A percentile compares a stretch with the other conserved stretches of the same genome.
phyloP scores from a whole-genome alignment of 768 basidiomycete genomes.

The Lactifluus subvellereus region DNA sequence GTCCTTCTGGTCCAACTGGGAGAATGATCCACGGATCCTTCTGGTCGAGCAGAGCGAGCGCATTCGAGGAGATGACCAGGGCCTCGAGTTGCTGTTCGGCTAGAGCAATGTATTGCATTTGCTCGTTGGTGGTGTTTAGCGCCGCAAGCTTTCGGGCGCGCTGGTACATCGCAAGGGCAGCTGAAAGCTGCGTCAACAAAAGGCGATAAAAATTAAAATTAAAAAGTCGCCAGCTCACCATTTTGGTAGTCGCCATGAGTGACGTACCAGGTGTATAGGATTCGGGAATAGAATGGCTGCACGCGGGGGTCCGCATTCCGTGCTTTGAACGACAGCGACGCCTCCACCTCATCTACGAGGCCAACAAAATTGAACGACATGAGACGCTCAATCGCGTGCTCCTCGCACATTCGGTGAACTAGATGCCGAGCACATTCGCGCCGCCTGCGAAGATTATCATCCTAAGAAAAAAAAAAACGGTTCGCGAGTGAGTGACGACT shows the following conservation, averaged over 20 bases:
- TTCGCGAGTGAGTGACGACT: conserved; percentile 31
- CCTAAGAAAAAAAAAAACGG: not conserved
- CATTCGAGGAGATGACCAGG: conserved; percentile 82
- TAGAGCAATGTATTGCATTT: conserved; percentile 40
- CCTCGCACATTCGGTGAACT: conserved; percentile 90
- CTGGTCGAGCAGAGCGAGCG: conserved; percentile 73
- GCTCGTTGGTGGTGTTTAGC: conserved; percentile 30
- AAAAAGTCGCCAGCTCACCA: conserved; percentile 48
- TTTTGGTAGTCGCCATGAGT: conserved; percentile 84
- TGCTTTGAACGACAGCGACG: conserved; percentile 84
- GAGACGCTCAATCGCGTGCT: conserved; percentile 69
- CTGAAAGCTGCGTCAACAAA: conserved; percentile 38
- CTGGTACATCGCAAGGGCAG: conserved; percentile 90
- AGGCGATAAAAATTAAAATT: not conserved
- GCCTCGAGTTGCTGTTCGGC: conserved; percentile 73
- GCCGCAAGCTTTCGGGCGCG: conserved; percentile 72
- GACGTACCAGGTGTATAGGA: conserved; percentile 93
- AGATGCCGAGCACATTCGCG: conserved; percentile 77
- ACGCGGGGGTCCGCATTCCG: conserved; percentile 87
- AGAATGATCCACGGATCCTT: conserved; percentile 82
- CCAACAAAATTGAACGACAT: conserved; percentile 82
- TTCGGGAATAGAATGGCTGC: conserved; percentile 79
- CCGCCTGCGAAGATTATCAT: conserved; percentile 45
- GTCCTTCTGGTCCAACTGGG: conserved; percentile 38
- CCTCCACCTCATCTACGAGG: conserved; percentile 81